Evolutionary conservation across 2,329 filamentous ascomycete species (phyloP).

Genomic region (Tolypocladium cylindrosporum): DNA sequence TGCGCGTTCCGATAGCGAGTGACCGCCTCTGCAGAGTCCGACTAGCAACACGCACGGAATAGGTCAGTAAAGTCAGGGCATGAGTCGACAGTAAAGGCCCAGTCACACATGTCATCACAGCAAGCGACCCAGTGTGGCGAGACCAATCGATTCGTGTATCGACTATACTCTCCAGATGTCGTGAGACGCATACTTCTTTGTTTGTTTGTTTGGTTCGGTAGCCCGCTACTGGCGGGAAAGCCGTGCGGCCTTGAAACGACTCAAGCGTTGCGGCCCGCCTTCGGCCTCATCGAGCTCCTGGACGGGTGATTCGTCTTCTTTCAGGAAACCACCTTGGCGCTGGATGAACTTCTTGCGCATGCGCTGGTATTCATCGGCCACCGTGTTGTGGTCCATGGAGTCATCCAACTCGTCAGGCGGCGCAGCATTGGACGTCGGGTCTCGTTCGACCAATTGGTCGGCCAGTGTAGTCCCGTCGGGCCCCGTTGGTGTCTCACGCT

Average conservation of each 20-base stretch:
- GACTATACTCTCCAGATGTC: constrained; percentile 6
- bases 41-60: not conserved
- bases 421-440: constrained; percentile 19
- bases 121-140: constrained; percentile 8
- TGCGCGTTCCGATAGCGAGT: constrained; percentile 15
- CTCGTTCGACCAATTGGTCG: constrained; percentile 46
- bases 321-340: constrained; percentile 70
- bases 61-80: not conserved
- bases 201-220: constrained; percentile 2
- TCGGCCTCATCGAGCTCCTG: constrained; percentile 59
- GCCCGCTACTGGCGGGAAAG: constrained; percentile 39
- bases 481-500: constrained; percentile 32
- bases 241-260: constrained; percentile 64
- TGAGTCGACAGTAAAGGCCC: not conserved
- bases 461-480: constrained; percentile 49
- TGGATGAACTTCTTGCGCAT: constrained; percentile 77
- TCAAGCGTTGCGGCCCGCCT: constrained; percentile 52
- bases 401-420: constrained; percentile 59
- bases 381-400: constrained; percentile 60
- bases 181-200: not conserved
- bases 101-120: constrained; percentile 5
- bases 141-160: constrained; percentile 18
- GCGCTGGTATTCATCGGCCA: constrained; percentile 73
- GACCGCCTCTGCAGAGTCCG: not conserved
- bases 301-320: constrained; percentile 57